phyloP scores from a whole-genome alignment of 345 rosid genomes.

The Hypericum androsaemum region DNA sequence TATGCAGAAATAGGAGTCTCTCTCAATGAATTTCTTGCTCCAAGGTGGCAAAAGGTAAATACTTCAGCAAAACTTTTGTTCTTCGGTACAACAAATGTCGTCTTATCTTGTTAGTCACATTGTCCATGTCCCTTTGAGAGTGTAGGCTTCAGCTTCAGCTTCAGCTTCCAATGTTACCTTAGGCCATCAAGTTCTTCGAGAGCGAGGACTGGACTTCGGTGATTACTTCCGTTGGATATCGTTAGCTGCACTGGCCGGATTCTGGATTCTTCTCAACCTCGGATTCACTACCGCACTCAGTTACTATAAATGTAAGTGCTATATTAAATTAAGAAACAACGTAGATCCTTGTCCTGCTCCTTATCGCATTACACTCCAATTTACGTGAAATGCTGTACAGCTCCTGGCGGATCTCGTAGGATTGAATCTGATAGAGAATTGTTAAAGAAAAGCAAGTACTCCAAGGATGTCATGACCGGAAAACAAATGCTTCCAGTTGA shows the following conservation, averaged over 20 bases:
- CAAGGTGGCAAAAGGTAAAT: constrained; percentile 60
- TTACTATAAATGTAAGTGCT: constrained; percentile 51
- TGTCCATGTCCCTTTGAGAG: neutral
- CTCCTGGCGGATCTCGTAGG: constrained; percentile 58
- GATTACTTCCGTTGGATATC: constrained; percentile 54
- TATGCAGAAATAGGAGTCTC: constrained; percentile 64
- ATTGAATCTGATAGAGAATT: constrained; percentile 48
- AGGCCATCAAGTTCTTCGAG: constrained; percentile 42
- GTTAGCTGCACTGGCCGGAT: constrained; percentile 46
- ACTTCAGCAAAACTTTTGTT: no score
- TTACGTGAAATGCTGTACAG: constrained; percentile 27
- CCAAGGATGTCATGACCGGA: neutral
- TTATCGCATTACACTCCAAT: no score
- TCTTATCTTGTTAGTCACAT: no score
- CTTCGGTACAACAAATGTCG: no score
- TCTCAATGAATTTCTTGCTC: constrained; percentile 62
- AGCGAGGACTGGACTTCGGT: constrained; percentile 49
- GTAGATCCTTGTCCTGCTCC: no score
- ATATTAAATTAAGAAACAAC: no score
- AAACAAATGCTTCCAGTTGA: constrained; percentile 6
- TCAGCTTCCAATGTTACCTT: constrained; percentile 34
- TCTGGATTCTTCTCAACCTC: constrained; percentile 47
- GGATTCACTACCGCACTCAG: constrained; percentile 55
- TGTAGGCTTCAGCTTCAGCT: constrained; percentile 28
- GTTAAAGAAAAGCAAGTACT: constrained; percentile 7